Percentiles rank a stretch among this genome's conserved stretches.
phyloP scores from a whole-genome alignment of 345 rosid species.

The Gossypium australe region DNA sequence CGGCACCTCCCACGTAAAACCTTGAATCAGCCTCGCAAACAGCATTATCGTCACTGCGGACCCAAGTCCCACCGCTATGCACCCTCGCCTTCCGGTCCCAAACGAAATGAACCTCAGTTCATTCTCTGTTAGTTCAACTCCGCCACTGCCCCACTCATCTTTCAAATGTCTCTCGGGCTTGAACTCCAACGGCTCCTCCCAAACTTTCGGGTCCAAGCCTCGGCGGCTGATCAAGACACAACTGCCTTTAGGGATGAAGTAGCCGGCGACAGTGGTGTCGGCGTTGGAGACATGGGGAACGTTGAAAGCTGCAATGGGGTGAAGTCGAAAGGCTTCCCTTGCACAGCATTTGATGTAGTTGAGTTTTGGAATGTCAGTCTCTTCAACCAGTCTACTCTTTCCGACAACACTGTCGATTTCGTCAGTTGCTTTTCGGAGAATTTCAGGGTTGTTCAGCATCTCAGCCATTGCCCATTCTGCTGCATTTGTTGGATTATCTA shows the following conservation, averaged over 20 bases:
- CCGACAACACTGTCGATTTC: conserved; percentile 1
- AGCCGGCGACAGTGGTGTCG: neutral
- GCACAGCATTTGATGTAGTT: neutral
- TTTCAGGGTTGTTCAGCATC: conserved; percentile 5
- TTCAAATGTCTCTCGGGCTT: conserved; percentile 4
- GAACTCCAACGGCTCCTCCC: neutral
- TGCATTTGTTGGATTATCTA: neutral
- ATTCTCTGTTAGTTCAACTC: neutral
- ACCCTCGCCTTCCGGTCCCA: neutral
- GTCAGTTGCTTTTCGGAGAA: neutral
- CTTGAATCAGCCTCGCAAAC: neutral
- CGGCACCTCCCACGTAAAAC: neutral
- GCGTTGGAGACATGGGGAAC: neutral
- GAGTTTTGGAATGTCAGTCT: neutral
- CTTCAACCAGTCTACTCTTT: neutral
- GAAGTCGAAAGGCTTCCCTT: neutral
- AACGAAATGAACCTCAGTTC: neutral
- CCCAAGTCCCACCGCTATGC: conserved; percentile 4
- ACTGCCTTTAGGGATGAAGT: neutral
- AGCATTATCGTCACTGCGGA: neutral
- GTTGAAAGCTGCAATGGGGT: conserved; percentile 5
- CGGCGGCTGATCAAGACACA: neutral
- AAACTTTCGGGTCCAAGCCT: neutral
- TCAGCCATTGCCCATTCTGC: conserved; percentile 2
- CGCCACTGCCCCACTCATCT: neutral